Conservation (phyloP, 129 eudicot genomes). For the Lactuca sativa region DNA sequence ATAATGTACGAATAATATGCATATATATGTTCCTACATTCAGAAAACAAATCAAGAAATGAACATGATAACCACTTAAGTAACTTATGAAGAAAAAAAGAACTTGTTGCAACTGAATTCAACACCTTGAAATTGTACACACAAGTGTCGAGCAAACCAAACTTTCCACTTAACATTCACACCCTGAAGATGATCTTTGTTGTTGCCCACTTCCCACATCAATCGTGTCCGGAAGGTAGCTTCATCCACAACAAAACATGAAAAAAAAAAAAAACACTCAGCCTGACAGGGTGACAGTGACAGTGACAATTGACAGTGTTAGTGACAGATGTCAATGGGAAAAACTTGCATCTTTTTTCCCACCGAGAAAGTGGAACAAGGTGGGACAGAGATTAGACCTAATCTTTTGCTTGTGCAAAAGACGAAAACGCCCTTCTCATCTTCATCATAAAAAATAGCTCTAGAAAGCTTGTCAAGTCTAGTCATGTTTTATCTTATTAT, state of each 20-base stretch:
- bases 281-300: not conserved
- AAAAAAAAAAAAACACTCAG: not conserved
- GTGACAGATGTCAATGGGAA: not conserved
- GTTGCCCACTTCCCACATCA: slow-evolving; percentile 45
- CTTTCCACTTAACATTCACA: slow-evolving; percentile 36
- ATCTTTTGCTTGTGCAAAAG: no score
- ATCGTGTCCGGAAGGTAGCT: slow-evolving; percentile 55
- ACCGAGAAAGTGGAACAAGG: no score
- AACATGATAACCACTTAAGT: not conserved
- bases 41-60: slow-evolving; percentile 20
- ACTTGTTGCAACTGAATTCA: slow-evolving; percentile 1
- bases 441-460: no score
- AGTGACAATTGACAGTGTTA: no score
- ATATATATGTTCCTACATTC: slow-evolving; percentile 7
- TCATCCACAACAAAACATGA: slow-evolving; percentile 16
- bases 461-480: no score
- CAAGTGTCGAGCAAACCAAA: not conserved
- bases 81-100: not conserved
- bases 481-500: not conserved
- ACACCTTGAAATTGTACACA: slow-evolving; percentile 7
- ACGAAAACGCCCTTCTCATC: no score
- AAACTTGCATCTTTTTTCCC: no score
- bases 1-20: not conserved
- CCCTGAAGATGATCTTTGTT: slow-evolving; percentile 44
- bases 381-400: no score